Evolutionary conservation across 164 flowering plant genomes (phyloP).

Genomic region (Sextonia rubra): DNA sequence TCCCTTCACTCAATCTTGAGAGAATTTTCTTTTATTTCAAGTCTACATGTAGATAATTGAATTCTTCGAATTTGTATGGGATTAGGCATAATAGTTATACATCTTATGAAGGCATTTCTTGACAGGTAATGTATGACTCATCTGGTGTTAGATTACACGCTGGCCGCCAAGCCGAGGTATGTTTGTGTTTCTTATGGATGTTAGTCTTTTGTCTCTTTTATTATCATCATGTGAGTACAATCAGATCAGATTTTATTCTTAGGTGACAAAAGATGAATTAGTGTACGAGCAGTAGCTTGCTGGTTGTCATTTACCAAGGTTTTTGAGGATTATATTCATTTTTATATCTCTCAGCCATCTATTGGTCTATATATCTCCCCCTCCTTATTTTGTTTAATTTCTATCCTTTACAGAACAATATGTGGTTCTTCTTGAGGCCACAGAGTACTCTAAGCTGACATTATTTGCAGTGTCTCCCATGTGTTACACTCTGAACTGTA

Average conservation of each 20-base stretch:
- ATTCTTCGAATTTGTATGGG: background rate
- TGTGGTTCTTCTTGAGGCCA: background rate
- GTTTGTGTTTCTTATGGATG: slow-evolving; percentile 7
- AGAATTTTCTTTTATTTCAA: background rate
- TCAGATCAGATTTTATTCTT: background rate
- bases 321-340: no score
- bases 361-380: no score
- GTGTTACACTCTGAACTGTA: no score
- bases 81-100: no score
- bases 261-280: background rate
- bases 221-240: no score
- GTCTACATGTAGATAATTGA: no score
- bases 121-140: slow-evolving; percentile 97
- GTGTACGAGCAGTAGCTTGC: no score
- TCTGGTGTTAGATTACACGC: slow-evolving; percentile 94
- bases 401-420: background rate
- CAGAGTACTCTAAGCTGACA: background rate
- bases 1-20: slow-evolving; percentile 6
- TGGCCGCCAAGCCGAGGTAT: slow-evolving; percentile 97
- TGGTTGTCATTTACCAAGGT: no score
- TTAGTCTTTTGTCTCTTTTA: no score
- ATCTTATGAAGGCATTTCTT: slow-evolving; percentile 19
- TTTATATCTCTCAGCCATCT: no score
- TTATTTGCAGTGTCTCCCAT: no score
- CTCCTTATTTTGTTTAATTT: no score